phyloP scores from a whole-genome alignment of 75 land plant species.

The Isoetes taiwanensis region DNA sequence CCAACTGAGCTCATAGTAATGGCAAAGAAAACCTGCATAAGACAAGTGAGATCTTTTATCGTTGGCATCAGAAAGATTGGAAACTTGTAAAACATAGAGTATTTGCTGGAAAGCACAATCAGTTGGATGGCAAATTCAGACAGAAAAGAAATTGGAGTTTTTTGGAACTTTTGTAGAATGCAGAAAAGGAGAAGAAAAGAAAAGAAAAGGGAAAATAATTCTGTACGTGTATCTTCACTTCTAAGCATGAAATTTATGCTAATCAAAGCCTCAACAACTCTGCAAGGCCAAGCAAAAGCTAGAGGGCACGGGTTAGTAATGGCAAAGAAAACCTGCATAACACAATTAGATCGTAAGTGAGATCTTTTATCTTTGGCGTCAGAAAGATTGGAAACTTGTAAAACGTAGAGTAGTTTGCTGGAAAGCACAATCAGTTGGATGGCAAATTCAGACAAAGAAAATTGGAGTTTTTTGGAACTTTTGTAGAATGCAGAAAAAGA shows the following conservation, averaged over 20 bases:
- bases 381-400: neutral
- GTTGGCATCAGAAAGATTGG: neutral
- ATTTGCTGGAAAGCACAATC: neutral
- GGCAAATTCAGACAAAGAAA: neutral
- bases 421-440: neutral
- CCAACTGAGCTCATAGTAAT: slow-evolving; percentile 56
- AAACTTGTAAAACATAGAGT: neutral
- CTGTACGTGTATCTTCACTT: too few relatives aligned
- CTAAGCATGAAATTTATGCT: too few relatives aligned
- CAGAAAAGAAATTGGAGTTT: neutral
- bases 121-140: neutral
- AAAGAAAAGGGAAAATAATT: too few relatives aligned
- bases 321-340: neutral
- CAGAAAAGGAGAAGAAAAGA: too few relatives aligned
- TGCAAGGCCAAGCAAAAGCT: neutral
- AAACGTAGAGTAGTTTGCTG: neutral
- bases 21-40: slow-evolving; percentile 26
- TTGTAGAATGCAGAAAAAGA: too few relatives aligned
- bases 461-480: neutral
- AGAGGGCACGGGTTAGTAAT: neutral
- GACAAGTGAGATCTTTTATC: too few relatives aligned
- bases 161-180: too few relatives aligned
- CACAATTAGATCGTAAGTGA: too few relatives aligned
- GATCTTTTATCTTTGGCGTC: neutral
- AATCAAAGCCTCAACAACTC: too few relatives aligned